Evolutionary conservation across 1,139 yeast genomes (phyloP), one percentile per base, ranked within the genome.

Genomic region (Yamadazyma dendronema): DNA sequence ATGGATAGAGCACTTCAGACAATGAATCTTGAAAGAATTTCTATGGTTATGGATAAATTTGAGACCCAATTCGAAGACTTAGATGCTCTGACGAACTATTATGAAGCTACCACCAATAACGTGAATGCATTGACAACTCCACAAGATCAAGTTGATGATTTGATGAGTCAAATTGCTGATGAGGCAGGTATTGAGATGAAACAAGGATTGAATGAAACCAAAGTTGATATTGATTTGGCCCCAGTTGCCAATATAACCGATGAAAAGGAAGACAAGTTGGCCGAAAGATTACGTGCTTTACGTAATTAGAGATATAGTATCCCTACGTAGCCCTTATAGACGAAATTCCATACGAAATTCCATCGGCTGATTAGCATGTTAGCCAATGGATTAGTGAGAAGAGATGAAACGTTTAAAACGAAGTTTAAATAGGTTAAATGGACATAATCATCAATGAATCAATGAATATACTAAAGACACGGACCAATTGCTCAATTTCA

Each of bases 1-100:
- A 92, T 94, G 98, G 98, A 94, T 57, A 82, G 79, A 52, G 98
- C 98, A 0, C 75, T 94, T 64, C 95, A 87, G 54, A 83, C 95
- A 28, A 94, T 94, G 98, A 92, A 94, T 59, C 67, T 94, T 44
- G 97, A 94, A 56, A 77, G 79, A 50, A 92, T 94, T 28, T 87
- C 97, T 6, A 64, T 89, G 65, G 95, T 92, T 13, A 92, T 94
- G 98, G 98, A 92, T 61, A 90, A 88, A 60, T 94, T 94, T 57
- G 99, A 94, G 59, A 78, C 74, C 42, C 99, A 94, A 60, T 94
- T 94, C 55, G 98, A 94, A 59, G 97, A 94, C 55, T 69, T 94
- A 50, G 98, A 94, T 59, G 95, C 96, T 7, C 79, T 94, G 27
- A 84, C 97, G 0, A 86, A 89, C 49, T 94, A 92, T 57, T 92